A percentile compares a stretch with the other conserved stretches of the same genome.
Conservation (phyloP, 106 monocot species). For the Acanthochlamys bracteata region DNA sequence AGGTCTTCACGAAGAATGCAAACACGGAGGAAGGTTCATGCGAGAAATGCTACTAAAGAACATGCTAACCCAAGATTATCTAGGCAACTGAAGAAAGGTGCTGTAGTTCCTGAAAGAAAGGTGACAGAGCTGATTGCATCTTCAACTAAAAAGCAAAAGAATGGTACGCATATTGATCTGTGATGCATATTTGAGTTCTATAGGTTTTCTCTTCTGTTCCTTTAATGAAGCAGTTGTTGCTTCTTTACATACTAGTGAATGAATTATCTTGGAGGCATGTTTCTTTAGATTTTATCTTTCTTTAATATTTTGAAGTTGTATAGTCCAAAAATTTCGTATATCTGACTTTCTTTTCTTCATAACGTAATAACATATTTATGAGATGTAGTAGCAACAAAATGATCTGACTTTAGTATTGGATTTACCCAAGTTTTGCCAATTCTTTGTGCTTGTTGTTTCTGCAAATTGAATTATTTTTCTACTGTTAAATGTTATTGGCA, state of each 20-base stretch:
- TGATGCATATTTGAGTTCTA: neutral
- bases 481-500: slow-evolving; percentile 6
- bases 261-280: no score
- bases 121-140: slow-evolving; percentile 58
- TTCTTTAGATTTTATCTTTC: no score
- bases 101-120: slow-evolving; percentile 33
- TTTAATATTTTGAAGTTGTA: no score
- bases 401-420: neutral
- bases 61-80: slow-evolving; percentile 18
- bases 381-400: no score
- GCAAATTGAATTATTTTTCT: neutral
- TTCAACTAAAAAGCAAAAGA: slow-evolving; percentile 48
- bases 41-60: slow-evolving; percentile 22
- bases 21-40: slow-evolving; percentile 46
- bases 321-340: no score
- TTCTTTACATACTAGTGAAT: no score
- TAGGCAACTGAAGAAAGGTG: slow-evolving; percentile 38
- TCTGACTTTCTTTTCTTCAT: no score
- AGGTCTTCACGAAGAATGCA: slow-evolving; percentile 29
- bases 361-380: no score
- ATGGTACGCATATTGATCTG: slow-evolving; percentile 15
- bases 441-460: neutral
- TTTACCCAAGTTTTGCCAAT: neutral
- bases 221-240: neutral
- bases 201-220: neutral